These are phyloP conservation scores for Sporothrix brunneoviolacea DNA, from an alignment of 2,329 filamentous ascomycete species.

Conservation along the genomic window DNA sequence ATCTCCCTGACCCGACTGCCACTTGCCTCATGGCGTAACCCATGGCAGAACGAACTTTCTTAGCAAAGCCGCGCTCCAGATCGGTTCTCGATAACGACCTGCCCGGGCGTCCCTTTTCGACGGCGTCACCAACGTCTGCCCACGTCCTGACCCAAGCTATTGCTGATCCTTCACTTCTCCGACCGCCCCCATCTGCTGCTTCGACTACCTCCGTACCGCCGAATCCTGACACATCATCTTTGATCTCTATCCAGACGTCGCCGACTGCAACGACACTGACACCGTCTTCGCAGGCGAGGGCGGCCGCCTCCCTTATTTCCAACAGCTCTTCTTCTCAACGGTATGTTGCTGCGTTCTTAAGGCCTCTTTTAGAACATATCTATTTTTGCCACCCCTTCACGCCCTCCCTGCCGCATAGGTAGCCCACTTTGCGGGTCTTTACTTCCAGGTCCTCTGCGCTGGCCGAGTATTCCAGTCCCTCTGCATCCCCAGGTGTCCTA, in stretches of 20 bases:
- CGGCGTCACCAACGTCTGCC: slow-evolving; percentile 4
- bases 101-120: slow-evolving; percentile 6
- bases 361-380: neutral
- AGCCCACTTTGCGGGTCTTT: no score
- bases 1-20: neutral
- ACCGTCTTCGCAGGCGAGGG: neutral
- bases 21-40: slow-evolving; percentile 56
- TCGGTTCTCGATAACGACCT: slow-evolving; percentile 46
- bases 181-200: neutral
- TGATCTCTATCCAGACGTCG: neutral
- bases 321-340: neutral
- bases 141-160: neutral
- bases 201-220: neutral
- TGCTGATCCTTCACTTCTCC: neutral
- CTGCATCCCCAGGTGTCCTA: no score
- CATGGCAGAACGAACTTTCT: slow-evolving; percentile 57
- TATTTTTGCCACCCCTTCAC: neutral
- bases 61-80: slow-evolving; percentile 43
- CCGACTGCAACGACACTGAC: neutral
- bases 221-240: neutral
- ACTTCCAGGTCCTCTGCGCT: no score
- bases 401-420: no score
- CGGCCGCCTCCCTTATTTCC: neutral
- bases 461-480: no score
- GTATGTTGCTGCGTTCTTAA: neutral